Conservation (phyloP, 805 yeast species). For the Wickerhamomyces rabaulensis region DNA sequence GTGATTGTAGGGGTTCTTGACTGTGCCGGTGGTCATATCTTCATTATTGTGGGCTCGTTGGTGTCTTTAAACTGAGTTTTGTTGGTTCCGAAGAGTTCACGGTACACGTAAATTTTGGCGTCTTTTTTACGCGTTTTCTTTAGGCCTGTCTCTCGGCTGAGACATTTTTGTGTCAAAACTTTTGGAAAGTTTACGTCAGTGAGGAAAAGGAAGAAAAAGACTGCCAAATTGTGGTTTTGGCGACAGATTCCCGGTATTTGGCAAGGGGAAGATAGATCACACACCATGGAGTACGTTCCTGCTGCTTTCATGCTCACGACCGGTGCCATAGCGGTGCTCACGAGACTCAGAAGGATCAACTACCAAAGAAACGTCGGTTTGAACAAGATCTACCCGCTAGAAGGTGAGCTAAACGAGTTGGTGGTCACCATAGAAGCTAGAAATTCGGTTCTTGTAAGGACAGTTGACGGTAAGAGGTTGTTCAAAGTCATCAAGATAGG, state of each 20-base stretch:
- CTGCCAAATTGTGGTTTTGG: too few relatives aligned
- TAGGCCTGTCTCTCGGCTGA: neutral
- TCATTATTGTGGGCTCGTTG: neutral
- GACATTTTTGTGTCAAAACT: neutral
- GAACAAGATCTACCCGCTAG: conserved; percentile 5
- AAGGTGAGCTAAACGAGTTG: conserved; percentile 1
- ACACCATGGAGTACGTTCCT: neutral
- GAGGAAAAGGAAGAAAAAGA: too few relatives aligned
- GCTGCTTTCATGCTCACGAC: neutral
- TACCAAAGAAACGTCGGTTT: conserved; percentile 1
- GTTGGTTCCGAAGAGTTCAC: too few relatives aligned
- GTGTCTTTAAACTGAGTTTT: too few relatives aligned
- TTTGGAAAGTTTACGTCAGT: too few relatives aligned
- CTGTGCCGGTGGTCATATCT: neutral
- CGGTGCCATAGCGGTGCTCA: neutral
- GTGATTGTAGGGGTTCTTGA: conserved; percentile 44
- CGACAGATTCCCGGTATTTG: too few relatives aligned
- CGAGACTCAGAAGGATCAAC: conserved; percentile 1
- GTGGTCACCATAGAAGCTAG: conserved; percentile 22
- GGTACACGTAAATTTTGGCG: neutral
- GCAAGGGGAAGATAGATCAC: too few relatives aligned
- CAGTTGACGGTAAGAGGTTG: conserved; percentile 18
- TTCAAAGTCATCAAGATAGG: conserved; percentile 12
- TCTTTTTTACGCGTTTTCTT: too few relatives aligned
- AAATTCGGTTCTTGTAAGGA: conserved; percentile 22